Conservation (phyloP, 345 rosid genomes). For the Orychophragmus violaceus region DNA sequence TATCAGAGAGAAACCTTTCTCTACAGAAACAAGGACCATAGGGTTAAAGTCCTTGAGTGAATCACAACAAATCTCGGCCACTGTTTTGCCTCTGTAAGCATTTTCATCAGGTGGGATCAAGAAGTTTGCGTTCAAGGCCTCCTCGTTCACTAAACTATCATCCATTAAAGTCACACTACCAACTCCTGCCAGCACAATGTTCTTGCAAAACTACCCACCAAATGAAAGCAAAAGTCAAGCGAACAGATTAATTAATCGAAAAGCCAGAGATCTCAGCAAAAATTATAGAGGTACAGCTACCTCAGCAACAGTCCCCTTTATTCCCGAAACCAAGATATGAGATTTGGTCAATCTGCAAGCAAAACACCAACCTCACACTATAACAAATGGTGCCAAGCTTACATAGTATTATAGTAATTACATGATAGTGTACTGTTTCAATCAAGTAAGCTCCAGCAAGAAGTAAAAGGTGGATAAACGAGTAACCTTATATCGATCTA, state of each 20-base stretch:
- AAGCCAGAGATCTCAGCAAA: neutral
- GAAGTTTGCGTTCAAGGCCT: conserved; percentile 64
- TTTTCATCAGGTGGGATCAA: conserved; percentile 62
- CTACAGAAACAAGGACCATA: conserved; percentile 80
- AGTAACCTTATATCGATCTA: neutral
- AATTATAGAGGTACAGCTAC: conserved; percentile 24
- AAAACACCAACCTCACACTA: conserved; percentile 12
- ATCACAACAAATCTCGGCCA: conserved; percentile 80
- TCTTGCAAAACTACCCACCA: conserved; percentile 81
- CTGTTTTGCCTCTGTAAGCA: conserved; percentile 46
- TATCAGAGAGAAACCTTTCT: conserved; percentile 45
- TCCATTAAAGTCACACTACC: conserved; percentile 85
- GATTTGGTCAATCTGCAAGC: conserved; percentile 68
- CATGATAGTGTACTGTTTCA: neutral
- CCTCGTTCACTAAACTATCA: conserved; percentile 56
- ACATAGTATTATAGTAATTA: neutral
- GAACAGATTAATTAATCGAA: neutral
- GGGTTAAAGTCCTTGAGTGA: conserved; percentile 87
- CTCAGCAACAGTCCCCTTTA: conserved; percentile 85
- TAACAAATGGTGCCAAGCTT: neutral
- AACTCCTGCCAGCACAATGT: conserved; percentile 90
- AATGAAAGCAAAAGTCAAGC: neutral
- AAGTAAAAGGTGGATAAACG: neutral
- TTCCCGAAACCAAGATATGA: conserved; percentile 70
- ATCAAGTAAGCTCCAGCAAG: neutral